Evolutionary conservation across 495 filamentous ascomycete species (phyloP), one percentile per base, ranked within the genome.

Genomic region (Penicilliopsis zonata): DNA sequence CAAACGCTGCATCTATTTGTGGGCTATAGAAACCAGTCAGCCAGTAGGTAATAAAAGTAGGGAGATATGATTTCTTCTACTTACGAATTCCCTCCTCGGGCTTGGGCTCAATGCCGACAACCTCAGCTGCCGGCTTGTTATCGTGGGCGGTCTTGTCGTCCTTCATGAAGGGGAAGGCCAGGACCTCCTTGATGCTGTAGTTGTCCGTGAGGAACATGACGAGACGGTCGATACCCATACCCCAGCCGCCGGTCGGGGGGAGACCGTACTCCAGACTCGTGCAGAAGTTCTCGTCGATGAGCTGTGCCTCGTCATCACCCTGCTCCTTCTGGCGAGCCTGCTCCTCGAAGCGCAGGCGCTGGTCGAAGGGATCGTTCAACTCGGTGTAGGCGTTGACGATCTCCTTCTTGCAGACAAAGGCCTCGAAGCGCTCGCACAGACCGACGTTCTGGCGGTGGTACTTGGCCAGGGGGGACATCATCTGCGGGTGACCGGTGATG

Each of bases 391-490:
- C 86, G 47, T 96, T 94, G 39, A 76, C 77, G 42, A 95, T 92
- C 53, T 94, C 86, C 71, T 95, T 94, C 69, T 85, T 94, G 71
- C 82, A 86, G 18, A 94, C 92, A 48, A 98, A 98, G 13, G 82
- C 86, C 61, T 98, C 90, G 61, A 95, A 95, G 33, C 92, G 78
- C 63, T 98, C 90, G 53, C 86, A 94, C 9, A 98, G 74, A 44
- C 92, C 92, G 28, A 76, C 68, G 39, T 75, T 70, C 37, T 62
- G 47, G 38, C 92, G 82, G 61, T 94, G 82, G 58, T 83, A 85
- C 69, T 99, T 96, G 67, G 90, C 92, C 18, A 96, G 69, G 3
- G 90, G 90, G 13, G 82, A 90, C 92, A 99, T 99, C 77, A 93
- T 83, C 59, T 94, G 81, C 5, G 87, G 87, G 62, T 95, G 87